A percentile compares a stretch with the other conserved stretches of the same genome.
Conservation (phyloP, 257 asterid genomes). For the Capsicum chinense region DNA sequence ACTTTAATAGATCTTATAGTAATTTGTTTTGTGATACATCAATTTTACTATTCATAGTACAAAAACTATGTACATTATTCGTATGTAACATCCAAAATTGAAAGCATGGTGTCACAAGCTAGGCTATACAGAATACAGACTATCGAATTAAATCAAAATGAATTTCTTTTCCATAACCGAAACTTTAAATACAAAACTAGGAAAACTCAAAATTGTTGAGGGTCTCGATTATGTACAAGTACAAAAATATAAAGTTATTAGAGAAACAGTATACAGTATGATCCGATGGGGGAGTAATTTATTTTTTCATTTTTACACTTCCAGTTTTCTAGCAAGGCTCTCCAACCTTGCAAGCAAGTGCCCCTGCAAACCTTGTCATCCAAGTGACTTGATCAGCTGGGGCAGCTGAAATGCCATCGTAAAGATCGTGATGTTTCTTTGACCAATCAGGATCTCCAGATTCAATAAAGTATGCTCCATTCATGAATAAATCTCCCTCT, state of each 20-base stretch:
- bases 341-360: slow-evolving; percentile 46
- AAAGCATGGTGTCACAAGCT: background rate
- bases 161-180: slow-evolving; percentile 21
- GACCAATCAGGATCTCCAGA: slow-evolving; percentile 49
- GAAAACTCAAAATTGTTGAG: background rate
- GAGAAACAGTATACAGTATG: background rate
- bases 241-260: background rate
- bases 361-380: slow-evolving; percentile 51
- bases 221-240: slow-evolving; percentile 24
- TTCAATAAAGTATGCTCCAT: slow-evolving; percentile 55
- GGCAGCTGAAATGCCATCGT: slow-evolving; percentile 38
- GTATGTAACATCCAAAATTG: background rate
- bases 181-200: background rate
- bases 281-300: background rate
- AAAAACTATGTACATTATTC: background rate
- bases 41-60: background rate
- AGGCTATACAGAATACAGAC: background rate
- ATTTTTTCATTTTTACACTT: no score
- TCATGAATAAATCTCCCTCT: slow-evolving; percentile 51
- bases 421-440: slow-evolving; percentile 39
- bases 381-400: slow-evolving; percentile 34
- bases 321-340: slow-evolving; percentile 37
- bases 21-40: background rate
- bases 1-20: background rate
- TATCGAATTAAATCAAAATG: background rate